These are phyloP conservation scores for Aspergillus cejpii DNA, from an alignment of 2,329 filamentous ascomycete species.

Conservation along the genomic window DNA sequence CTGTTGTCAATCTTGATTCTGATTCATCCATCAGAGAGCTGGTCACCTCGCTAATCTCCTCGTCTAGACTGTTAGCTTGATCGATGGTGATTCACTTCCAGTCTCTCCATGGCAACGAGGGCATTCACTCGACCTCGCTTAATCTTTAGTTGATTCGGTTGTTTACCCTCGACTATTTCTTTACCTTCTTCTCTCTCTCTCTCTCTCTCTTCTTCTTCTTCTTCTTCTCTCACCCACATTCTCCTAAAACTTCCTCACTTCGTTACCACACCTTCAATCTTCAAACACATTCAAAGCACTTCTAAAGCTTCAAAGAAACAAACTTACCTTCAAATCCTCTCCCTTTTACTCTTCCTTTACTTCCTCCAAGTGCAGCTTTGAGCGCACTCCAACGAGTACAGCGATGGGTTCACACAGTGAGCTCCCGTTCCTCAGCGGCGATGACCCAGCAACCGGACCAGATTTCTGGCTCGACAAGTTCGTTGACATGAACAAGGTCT, in stretches of 20 bases:
- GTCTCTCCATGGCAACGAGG: not conserved
- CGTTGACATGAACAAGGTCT: conserved; percentile 9
- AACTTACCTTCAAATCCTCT: too few relatives aligned
- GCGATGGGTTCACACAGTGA: conserved; percentile 13
- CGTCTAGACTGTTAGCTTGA: too few relatives aligned
- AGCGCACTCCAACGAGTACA: not conserved
- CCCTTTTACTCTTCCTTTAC: not conserved
- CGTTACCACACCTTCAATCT: too few relatives aligned
- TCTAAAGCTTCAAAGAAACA: too few relatives aligned
- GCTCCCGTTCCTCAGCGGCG: conserved; percentile 14
- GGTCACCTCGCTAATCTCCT: too few relatives aligned
- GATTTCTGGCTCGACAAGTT: conserved; percentile 2
- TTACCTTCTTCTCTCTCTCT: not conserved
- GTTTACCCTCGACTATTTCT: not conserved
- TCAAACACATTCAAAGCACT: not conserved
- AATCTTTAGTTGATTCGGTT: not conserved
- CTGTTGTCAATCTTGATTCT: too few relatives aligned
- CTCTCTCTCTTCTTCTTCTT: not conserved
- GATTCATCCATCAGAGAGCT: too few relatives aligned
- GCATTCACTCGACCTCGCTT: not conserved
- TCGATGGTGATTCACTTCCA: not conserved
- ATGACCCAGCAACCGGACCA: not conserved
- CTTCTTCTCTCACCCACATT: not conserved
- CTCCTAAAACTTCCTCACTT: not conserved
- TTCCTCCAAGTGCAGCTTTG: not conserved